Evolutionary conservation across 1,139 yeast genomes (phyloP).

Genomic region (Groenewaldozyma sp.): DNA sequence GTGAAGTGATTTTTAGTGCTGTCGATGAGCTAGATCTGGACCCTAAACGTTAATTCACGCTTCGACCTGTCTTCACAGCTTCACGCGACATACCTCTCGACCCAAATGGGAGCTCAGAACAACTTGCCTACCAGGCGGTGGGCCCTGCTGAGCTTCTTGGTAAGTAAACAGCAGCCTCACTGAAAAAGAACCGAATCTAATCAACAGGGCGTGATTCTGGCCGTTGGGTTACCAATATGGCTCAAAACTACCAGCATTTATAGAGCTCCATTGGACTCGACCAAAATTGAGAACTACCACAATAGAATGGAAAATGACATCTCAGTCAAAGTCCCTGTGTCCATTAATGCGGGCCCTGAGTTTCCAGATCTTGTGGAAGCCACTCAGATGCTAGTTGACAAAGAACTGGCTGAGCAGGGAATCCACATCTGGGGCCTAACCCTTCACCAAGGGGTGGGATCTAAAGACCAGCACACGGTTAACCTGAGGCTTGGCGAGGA

Average conservation of each 20-base stretch:
- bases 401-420: slow-evolving; percentile 19
- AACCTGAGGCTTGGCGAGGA: slow-evolving; percentile 24
- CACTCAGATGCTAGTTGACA: slow-evolving; percentile 34
- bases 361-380: slow-evolving; percentile 39
- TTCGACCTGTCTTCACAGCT: too few relatives aligned
- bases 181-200: slow-evolving; percentile 1
- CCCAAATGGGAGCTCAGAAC: too few relatives aligned
- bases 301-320: slow-evolving; percentile 32
- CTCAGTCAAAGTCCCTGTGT: slow-evolving; percentile 47
- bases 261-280: slow-evolving; percentile 63
- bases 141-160: slow-evolving; percentile 12
- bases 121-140: slow-evolving; percentile 10
- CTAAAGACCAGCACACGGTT: slow-evolving; percentile 23
- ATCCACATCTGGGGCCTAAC: slow-evolving; percentile 24
- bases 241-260: slow-evolving; percentile 58
- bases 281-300: slow-evolving; percentile 39
- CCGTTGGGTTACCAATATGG: slow-evolving; percentile 74
- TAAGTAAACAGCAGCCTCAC: slow-evolving; percentile 6
- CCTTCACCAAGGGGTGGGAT: slow-evolving; percentile 23
- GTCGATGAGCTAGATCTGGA: too few relatives aligned
- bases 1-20: too few relatives aligned
- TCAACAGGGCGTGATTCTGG: slow-evolving; percentile 25
- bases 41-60: too few relatives aligned
- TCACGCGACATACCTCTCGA: too few relatives aligned
- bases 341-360: slow-evolving; percentile 31